Percentiles rank a stretch among this genome's conserved stretches.
Evolutionary conservation across 768 basidiomycete species (phyloP).

Genomic region (Lactifluus pinguis): DNA sequence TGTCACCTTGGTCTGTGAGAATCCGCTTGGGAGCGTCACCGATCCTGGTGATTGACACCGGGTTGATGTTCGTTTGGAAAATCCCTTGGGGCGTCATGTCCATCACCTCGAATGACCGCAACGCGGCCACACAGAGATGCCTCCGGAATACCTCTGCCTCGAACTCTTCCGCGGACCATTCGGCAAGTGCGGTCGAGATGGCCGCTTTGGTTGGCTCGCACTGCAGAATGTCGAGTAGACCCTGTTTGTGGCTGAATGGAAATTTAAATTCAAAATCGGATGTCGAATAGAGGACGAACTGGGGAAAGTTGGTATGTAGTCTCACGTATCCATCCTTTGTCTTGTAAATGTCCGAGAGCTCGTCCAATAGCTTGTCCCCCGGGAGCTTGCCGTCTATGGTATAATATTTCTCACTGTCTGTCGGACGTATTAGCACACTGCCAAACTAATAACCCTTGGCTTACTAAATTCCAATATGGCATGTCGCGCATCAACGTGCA

Average conservation of each 20-base stretch:
- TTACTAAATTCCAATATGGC: constrained; percentile 47
- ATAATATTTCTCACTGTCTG: constrained; percentile 46
- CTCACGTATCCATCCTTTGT: constrained; percentile 48
- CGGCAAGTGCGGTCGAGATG: constrained; percentile 6
- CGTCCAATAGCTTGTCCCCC: constrained; percentile 33
- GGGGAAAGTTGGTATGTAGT: constrained; percentile 58
- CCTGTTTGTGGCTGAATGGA: constrained; percentile 24
- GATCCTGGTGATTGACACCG: constrained; percentile 38
- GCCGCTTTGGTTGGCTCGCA: constrained; percentile 13
- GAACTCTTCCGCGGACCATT: constrained; percentile 16
- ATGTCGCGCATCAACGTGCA: constrained; percentile 46
- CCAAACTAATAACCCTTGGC: constrained; percentile 15
- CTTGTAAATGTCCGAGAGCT: constrained; percentile 42
- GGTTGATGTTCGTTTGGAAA: constrained; percentile 32
- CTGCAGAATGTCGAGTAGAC: constrained; percentile 16
- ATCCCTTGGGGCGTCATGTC: constrained; percentile 39
- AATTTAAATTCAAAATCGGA: neutral
- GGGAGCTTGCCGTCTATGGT: constrained; percentile 33
- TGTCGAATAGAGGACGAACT: constrained; percentile 30
- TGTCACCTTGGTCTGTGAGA: constrained; percentile 3
- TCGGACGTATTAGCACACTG: neutral
- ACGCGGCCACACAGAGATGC: constrained; percentile 13
- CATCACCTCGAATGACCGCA: constrained; percentile 44
- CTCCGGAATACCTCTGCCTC: constrained; percentile 10
- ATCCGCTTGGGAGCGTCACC: constrained; percentile 36